Conservation (phyloP, 352 stramenopile species). For the Phytophthora pistaciae region DNA sequence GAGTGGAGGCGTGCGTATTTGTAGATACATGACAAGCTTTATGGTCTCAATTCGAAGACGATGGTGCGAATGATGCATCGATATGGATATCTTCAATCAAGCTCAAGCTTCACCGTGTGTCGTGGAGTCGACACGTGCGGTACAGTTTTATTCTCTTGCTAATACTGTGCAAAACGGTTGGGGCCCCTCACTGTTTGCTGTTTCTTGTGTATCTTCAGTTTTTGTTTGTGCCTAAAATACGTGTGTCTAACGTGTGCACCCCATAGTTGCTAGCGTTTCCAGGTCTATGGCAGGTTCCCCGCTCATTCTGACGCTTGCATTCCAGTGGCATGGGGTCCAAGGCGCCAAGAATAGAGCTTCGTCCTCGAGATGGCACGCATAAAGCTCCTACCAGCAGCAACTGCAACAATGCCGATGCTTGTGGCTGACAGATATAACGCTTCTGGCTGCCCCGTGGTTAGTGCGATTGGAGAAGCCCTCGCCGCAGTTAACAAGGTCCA, state of each 20-base stretch:
- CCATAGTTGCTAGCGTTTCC: slow-evolving; percentile 7
- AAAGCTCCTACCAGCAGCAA: background rate
- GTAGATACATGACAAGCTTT: slow-evolving; percentile 16
- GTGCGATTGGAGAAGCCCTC: slow-evolving; percentile 3
- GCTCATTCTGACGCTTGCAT: slow-evolving; percentile 4
- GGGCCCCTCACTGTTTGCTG: background rate
- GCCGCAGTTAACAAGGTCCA: slow-evolving; percentile 6
- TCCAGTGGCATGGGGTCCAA: background rate
- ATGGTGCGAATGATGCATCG: slow-evolving; percentile 26
- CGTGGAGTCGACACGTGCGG: background rate
- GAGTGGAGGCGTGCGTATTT: slow-evolving; percentile 3
- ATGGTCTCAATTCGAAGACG: slow-evolving; percentile 5
- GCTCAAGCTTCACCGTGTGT: slow-evolving; percentile 11
- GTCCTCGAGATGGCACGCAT: slow-evolving; percentile 8
- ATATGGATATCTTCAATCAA: slow-evolving; percentile 24
- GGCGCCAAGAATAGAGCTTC: slow-evolving; percentile 25
- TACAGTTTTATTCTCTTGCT: background rate
- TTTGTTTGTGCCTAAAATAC: slow-evolving; percentile 2
- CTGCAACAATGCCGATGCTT: slow-evolving; percentile 1
- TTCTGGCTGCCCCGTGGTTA: slow-evolving; percentile 7
- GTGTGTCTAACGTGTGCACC: background rate
- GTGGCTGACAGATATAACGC: slow-evolving; percentile 16
- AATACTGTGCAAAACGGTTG: slow-evolving; percentile 12
- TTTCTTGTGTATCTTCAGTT: slow-evolving; percentile 1
- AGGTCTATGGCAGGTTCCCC: slow-evolving; percentile 6